Evolutionary conservation across 805 yeast genomes (phyloP), one percentile per base, ranked within the genome.

Genomic region (Monosporozyma yasuniensis): DNA sequence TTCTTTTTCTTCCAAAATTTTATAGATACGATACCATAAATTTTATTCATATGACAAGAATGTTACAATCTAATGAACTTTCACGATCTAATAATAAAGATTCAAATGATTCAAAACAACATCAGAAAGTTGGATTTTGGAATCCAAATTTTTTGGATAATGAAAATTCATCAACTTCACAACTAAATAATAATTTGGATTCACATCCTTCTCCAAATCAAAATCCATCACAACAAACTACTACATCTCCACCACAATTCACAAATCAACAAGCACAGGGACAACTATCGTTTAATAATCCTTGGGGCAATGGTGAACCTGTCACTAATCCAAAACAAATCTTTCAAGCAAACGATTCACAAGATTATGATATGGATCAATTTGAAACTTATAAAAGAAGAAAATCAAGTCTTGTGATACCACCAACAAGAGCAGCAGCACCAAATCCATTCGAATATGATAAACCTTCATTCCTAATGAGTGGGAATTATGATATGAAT

Each of bases 361-460:
- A 34, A 19, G 18, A 44, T n/a, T 18, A 44, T 32, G 38, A 44
- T 34, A 35, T 32, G 23, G 51, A 50, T 21, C 47, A 46, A 23
- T 23, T 49, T 12, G 54, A 54, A 37, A 30, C 25, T 11, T 49
- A 46, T 44, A 57, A 61, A 35, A 60, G 69, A 51, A 54, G 70
- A 46, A 66, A 64, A 53, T 66, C 70, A 11, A 62, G 67, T 34
- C 44, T 69, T 39, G 58, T 73, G 9, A 55, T 67, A 16, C 77
- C 76, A 2, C 78, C 78, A 14, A 59, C 72, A 2, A 63, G 78
- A 54, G 75, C 74, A 0, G 73, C 74, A 2, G 75, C 70, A 12
- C 75, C 76, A 4, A 65, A 64, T 22, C 68, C 70, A 8, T 64
- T 58, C 35, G 65, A 67, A 47, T 70, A 63, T 50, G 57, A 67